These are phyloP conservation scores for Gossypium turneri DNA, from an alignment of 345 rosid species.

Conservation along the genomic window DNA sequence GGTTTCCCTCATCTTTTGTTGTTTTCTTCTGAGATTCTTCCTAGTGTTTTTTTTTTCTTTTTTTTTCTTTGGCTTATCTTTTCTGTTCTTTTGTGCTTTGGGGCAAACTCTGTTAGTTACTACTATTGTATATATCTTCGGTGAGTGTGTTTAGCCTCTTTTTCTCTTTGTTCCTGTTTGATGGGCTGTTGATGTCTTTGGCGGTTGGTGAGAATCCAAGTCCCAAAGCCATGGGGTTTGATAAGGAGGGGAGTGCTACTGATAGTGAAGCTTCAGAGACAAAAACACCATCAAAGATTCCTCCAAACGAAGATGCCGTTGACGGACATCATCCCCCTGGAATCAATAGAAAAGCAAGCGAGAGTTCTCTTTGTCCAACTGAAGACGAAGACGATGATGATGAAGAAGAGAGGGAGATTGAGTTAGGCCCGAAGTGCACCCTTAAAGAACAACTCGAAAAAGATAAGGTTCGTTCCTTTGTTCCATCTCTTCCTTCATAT, in stretches of 20 bases:
- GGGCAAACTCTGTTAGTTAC: background rate
- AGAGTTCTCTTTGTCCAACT: constrained; percentile 14
- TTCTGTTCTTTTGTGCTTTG: constrained; percentile 9
- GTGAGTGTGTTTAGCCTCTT: background rate
- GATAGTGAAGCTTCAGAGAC: constrained; percentile 5
- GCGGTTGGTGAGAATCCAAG: constrained; percentile 19
- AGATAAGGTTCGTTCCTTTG: constrained; percentile 45
- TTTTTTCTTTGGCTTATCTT: constrained; percentile 1
- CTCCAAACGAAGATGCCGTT: background rate
- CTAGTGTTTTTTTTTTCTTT: background rate
- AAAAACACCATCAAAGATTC: background rate
- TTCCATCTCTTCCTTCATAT: background rate
- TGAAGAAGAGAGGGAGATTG: constrained; percentile 36
- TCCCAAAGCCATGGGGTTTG: constrained; percentile 7
- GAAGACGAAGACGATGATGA: constrained; percentile 5
- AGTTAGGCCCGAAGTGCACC: constrained; percentile 59
- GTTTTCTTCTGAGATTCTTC: constrained; percentile 11
- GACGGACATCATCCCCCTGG: background rate
- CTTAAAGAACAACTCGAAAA: constrained; percentile 58
- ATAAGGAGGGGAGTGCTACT: background rate
- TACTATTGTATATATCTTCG: background rate
- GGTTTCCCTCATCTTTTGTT: constrained; percentile 14
- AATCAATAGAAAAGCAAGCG: background rate
- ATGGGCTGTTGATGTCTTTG: constrained; percentile 21
- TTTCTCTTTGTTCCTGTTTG: background rate